Base-by-base conservation (phyloP, 2,329 filamentous ascomycete species). In the Hortaea werneckii region DNA sequence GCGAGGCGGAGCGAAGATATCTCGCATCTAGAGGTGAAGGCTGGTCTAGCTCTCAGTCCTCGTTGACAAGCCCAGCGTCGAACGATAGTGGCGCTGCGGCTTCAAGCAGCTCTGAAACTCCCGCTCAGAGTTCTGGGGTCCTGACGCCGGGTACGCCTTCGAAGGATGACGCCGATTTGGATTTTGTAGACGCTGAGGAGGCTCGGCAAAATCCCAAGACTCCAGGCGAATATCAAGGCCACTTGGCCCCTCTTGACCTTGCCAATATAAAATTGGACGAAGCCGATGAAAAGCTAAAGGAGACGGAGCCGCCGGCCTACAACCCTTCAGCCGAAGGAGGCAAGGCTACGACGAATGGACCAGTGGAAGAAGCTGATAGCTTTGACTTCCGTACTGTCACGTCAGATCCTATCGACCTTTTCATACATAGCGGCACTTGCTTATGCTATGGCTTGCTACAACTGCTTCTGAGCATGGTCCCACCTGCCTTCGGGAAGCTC, bases 381-480 rank as follows among this genome's bases (percentile, higher is more conserved):
- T 69, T 75, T 5, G 79, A 83, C 49, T 76, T 79, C 1, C 74
- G 79, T 5, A 68, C 80, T 2, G 83, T 90, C 54, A 79, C 77
- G 34, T 50, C 51, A 4, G 80, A 89, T 49, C 80, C 85, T 0
- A 78, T 90, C 12, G 90, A 96, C 63, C 68, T 83, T 20, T 98
- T 95, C 61, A 82, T 95, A 34, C 87, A 95, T 63, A 89, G 87
- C 0, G 90, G 88, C 7, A 79, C 82, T 5, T 92, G 85, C 60
- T 83, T 95, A 65, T 95, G 88, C 65, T 95, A 89, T 58, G 92
- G 92, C 3, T 76, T 94, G 29, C 69, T 96, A 1, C 75, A 94
- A 10, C 74, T 96, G 1, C 74, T 96, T 44, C 81, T 96, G n/a
- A 94, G 87, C 9, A 84, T 96, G 70, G 81, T 96, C 0, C 94